Evolutionary conservation across 129 eudicot species (phyloP).

Genomic region (Cynara cardunculus): DNA sequence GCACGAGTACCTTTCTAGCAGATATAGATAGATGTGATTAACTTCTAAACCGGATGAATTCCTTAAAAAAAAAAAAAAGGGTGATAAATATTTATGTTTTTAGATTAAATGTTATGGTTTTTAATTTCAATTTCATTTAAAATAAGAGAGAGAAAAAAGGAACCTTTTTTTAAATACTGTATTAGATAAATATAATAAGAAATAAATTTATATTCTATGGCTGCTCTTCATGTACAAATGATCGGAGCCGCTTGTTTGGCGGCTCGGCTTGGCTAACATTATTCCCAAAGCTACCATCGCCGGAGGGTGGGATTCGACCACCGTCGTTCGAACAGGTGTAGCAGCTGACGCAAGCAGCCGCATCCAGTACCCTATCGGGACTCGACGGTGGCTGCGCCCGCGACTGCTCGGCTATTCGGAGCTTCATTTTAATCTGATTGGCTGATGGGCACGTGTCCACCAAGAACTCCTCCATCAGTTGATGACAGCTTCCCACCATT

Average conservation of each 20-base stretch:
- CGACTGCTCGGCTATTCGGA: not conserved
- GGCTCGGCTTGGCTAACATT: not conserved
- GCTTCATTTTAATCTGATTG: not conserved
- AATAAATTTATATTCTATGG: constrained; percentile 9
- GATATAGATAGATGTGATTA: too few relatives aligned
- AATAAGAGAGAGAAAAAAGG: not conserved
- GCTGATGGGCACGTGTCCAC: constrained; percentile 38
- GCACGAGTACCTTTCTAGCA: too few relatives aligned
- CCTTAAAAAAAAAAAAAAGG: too few relatives aligned
- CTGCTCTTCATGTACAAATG: constrained; percentile 4
- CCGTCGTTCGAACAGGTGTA: constrained; percentile 17
- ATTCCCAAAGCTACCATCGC: not conserved
- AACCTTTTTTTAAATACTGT: too few relatives aligned
- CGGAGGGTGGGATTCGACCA: not conserved
- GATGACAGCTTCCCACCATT: constrained; percentile 45
- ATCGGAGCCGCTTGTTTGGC: constrained; percentile 24
- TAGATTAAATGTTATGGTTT: too few relatives aligned
- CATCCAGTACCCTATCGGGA: constrained; percentile 33
- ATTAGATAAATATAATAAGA: too few relatives aligned
- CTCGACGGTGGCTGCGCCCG: constrained; percentile 15
- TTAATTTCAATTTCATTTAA: too few relatives aligned
- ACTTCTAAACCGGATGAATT: too few relatives aligned
- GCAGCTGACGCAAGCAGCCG: constrained; percentile 40
- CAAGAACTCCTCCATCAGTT: constrained; percentile 38
- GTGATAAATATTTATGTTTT: too few relatives aligned